Conservation (phyloP, 306 rosid genomes). For the Cicer judaicum region DNA sequence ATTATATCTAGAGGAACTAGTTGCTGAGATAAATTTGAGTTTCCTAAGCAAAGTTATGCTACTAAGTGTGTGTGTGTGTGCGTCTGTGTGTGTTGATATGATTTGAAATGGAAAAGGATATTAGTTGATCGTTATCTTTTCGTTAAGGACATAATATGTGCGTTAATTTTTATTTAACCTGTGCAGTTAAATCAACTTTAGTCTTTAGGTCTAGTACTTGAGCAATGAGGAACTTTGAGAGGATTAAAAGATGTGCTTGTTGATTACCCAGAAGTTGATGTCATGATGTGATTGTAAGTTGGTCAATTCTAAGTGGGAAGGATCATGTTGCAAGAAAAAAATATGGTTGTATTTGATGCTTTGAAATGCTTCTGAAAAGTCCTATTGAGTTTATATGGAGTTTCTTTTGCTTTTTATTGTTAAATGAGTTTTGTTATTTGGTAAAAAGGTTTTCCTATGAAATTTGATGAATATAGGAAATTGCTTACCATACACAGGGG, state of each 20-base stretch:
- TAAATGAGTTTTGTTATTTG: neutral
- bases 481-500: neutral
- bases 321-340: neutral
- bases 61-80: neutral
- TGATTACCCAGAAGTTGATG: slow-evolving; percentile 3
- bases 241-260: slow-evolving; percentile 15
- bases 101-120: slow-evolving; percentile 1
- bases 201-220: neutral
- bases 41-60: neutral
- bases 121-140: neutral
- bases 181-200: neutral
- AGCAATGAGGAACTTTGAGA: slow-evolving; percentile 3
- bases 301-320: neutral
- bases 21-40: neutral
- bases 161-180: neutral
- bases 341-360: neutral
- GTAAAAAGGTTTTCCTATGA: neutral
- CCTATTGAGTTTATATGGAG: slow-evolving; percentile 11
- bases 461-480: neutral
- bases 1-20: neutral
- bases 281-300: slow-evolving; percentile 25
- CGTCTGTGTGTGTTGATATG: neutral
- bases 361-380: slow-evolving; percentile 6
- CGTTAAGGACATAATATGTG: neutral
- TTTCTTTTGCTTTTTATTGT: neutral